Conservation (phyloP, 2,329 filamentous ascomycete genomes). For the Trichoderma atrobrunneum region DNA sequence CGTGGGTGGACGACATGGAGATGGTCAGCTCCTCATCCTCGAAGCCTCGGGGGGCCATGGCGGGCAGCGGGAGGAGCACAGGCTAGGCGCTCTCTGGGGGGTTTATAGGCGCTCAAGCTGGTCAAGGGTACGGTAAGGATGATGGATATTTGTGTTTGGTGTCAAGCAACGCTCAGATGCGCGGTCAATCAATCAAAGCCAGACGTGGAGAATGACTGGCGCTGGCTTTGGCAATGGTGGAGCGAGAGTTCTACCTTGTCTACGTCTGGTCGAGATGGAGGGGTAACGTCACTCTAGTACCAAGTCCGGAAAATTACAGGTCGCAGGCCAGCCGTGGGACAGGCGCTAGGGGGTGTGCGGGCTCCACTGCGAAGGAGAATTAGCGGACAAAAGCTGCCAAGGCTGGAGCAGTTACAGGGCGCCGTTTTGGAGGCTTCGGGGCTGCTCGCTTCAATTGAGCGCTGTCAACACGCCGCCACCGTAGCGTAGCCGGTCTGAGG, state of each 20-base stretch:
- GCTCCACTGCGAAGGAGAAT: background rate
- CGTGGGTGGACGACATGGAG: slow-evolving; percentile 64
- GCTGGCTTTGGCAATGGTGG: slow-evolving; percentile 11
- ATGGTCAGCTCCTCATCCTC: slow-evolving; percentile 84
- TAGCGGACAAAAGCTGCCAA: background rate
- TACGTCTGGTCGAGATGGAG: slow-evolving; percentile 11
- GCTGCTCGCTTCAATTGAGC: background rate
- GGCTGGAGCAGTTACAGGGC: background rate
- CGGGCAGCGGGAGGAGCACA: slow-evolving; percentile 16
- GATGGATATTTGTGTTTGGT: background rate
- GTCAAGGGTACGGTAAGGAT: background rate
- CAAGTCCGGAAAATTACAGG: slow-evolving; percentile 15
- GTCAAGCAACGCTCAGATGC: slow-evolving; percentile 1
- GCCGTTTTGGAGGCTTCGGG: background rate
- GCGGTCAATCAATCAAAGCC: slow-evolving; percentile 20
- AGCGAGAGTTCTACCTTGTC: background rate
- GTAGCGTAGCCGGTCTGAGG: background rate
- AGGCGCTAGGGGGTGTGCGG: background rate
- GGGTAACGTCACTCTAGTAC: slow-evolving; percentile 19
- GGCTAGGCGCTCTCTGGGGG: background rate
- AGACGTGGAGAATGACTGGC: slow-evolving; percentile 13
- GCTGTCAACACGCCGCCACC: background rate
- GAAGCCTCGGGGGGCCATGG: slow-evolving; percentile 57
- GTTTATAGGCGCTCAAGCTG: background rate
- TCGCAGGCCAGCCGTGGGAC: background rate